These are phyloP conservation scores for Parathielavia hyrcaniae DNA, from an alignment of 495 filamentous ascomycete species.

Conservation along the genomic window DNA sequence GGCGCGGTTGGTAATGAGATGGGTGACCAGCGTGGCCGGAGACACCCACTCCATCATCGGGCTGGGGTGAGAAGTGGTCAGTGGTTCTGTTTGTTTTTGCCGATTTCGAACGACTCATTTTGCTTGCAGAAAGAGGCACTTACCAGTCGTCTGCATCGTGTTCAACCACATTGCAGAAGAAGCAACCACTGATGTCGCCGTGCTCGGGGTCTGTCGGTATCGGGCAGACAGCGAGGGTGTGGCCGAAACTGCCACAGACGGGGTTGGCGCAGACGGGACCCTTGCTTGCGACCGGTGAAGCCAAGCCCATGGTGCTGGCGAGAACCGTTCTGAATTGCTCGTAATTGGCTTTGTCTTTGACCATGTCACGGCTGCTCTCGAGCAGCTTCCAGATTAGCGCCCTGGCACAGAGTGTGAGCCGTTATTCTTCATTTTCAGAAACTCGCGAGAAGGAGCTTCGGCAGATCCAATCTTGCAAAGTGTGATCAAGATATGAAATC, in stretches of 20 bases:
- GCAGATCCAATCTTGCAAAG: neutral
- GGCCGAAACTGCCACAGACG: neutral
- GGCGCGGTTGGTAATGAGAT: constrained; percentile 12
- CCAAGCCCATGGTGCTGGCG: neutral
- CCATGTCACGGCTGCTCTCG: neutral
- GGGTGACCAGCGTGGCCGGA: neutral
- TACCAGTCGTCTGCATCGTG: constrained; percentile 14
- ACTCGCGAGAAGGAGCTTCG: too few relatives aligned
- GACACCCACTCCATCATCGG: constrained; percentile 8
- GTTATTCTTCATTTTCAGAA: neutral
- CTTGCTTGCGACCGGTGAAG: neutral
- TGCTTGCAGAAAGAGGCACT: neutral
- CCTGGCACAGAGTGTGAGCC: neutral
- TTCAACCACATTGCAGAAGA: constrained; percentile 11
- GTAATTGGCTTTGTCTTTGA: neutral
- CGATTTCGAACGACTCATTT: neutral
- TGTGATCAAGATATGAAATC: neutral
- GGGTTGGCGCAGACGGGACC: constrained; percentile 7
- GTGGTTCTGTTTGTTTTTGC: neutral
- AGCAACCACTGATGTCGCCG: constrained; percentile 12
- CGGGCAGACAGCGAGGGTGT: constrained; percentile 10
- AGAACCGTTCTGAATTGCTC: neutral
- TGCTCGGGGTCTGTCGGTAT: neutral
- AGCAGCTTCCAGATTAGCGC: neutral
- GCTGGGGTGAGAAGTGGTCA: neutral